A percentile compares a stretch with the other conserved stretches of the same genome.
Evolutionary conservation across 1,284 basidiomycete genomes (phyloP).

Genomic region (Omphalotus olearius): DNA sequence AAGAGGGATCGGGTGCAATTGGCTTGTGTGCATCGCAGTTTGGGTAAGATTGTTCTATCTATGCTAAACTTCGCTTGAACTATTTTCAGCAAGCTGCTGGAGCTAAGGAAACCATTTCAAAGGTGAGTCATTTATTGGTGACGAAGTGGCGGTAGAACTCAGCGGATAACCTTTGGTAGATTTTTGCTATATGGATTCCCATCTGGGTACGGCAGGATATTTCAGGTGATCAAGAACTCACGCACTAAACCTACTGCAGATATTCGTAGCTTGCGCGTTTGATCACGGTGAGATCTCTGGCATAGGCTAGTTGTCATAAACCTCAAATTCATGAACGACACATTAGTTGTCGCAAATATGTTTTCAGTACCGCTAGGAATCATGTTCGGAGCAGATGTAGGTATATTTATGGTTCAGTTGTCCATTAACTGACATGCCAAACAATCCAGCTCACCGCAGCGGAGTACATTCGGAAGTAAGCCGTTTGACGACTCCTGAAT

Average conservation of each 20-base stretch:
- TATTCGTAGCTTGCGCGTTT: constrained; percentile 68
- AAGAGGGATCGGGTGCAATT: constrained; percentile 76
- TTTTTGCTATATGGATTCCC: constrained; percentile 72
- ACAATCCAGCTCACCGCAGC: constrained; percentile 44
- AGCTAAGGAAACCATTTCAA: constrained; percentile 68
- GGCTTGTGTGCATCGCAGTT: constrained; percentile 74
- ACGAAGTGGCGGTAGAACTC: neutral
- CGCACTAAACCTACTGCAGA: constrained; percentile 27
- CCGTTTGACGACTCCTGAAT: constrained; percentile 2
- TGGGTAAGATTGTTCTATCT: constrained; percentile 47
- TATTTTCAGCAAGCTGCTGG: constrained; percentile 63
- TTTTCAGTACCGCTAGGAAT: constrained; percentile 71
- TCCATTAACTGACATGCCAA: constrained; percentile 12
- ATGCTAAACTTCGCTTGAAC: neutral
- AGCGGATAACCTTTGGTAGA: constrained; percentile 26
- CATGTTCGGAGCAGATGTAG: constrained; percentile 63
- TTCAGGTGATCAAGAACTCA: no score
- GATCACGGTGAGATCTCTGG: constrained; percentile 57
- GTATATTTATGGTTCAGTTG: constrained; percentile 17
- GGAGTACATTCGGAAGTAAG: constrained; percentile 66
- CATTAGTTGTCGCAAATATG: constrained; percentile 66
- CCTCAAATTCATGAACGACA: neutral
- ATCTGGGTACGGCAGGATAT: constrained; percentile 14
- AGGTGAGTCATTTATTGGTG: constrained; percentile 34
- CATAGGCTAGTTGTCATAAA: neutral